These are phyloP conservation scores for Xylaria sp. DNA, from an alignment of 2,329 filamentous ascomycete genomes.

Conservation along the genomic window DNA sequence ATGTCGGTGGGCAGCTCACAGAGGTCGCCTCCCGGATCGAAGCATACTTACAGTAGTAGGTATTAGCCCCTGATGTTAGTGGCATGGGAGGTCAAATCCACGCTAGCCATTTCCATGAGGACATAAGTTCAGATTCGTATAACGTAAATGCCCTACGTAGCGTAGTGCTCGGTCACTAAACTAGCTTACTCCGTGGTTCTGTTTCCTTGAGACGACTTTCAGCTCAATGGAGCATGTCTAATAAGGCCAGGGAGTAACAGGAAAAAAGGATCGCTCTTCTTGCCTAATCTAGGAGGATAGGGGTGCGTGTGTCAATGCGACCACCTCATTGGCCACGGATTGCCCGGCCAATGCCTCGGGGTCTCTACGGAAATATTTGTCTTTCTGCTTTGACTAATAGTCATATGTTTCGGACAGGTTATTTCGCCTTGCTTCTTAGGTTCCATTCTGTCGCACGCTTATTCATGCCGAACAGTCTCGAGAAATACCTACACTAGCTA, in stretches of 20 bases:
- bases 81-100: too few relatives aligned
- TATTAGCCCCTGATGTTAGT: too few relatives aligned
- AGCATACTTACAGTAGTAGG: too few relatives aligned
- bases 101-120: too few relatives aligned
- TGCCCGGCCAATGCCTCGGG: background rate
- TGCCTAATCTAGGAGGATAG: background rate
- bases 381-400: background rate
- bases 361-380: background rate
- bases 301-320: constrained; percentile 15
- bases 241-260: background rate
- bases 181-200: constrained; percentile 1
- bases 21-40: too few relatives aligned
- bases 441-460: too few relatives aligned
- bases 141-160: background rate
- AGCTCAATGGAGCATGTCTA: background rate
- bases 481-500: too few relatives aligned
- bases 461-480: too few relatives aligned
- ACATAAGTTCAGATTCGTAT: too few relatives aligned
- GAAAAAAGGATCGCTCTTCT: background rate
- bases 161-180: constrained; percentile 15
- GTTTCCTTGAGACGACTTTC: background rate
- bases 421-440: background rate
- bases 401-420: background rate
- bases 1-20: too few relatives aligned
- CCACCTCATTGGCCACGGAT: constrained; percentile 9